These are phyloP conservation scores for Pythium brachiatum DNA, from an alignment of 352 stramenopile genomes.

Conservation along the genomic window DNA sequence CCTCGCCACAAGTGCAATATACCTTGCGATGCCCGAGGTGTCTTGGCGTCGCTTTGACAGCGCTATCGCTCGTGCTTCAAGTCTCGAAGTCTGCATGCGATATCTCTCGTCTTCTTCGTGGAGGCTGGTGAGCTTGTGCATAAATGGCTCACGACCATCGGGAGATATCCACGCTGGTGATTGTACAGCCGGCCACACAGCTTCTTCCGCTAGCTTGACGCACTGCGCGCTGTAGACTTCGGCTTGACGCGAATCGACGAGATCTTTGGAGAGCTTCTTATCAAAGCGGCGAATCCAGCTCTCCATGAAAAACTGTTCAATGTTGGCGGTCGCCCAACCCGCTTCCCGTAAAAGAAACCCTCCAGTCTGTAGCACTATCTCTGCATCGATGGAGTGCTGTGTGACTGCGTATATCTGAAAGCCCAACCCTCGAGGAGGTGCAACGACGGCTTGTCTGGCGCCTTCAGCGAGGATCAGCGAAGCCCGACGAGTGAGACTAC, in stretches of 20 bases:
- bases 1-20: background rate
- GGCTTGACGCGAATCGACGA: slow-evolving; percentile 17
- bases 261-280: slow-evolving; percentile 14
- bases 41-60: background rate
- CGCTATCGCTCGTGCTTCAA: background rate
- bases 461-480: background rate
- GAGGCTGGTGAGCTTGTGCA: slow-evolving; percentile 8
- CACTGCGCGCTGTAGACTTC: slow-evolving; percentile 11
- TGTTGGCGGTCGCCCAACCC: background rate
- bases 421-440: background rate
- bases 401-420: slow-evolving; percentile 58
- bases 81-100: background rate
- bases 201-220: slow-evolving; percentile 4
- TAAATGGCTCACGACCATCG: slow-evolving; percentile 11
- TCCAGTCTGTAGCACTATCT: background rate
- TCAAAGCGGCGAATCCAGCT: slow-evolving; percentile 16
- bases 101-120: background rate
- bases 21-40: background rate
- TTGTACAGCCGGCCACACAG: slow-evolving; percentile 1
- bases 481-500: background rate
- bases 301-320: slow-evolving; percentile 30
- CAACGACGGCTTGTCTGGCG: background rate
- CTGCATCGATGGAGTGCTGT: slow-evolving; percentile 8
- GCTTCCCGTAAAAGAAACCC: slow-evolving; percentile 30
- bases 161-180: slow-evolving; percentile 2